A percentile compares a stretch with the other conserved stretches of the same genome.
Conservation (phyloP, 2,329 filamentous ascomycete genomes). For the Trichoderma atroviride region DNA sequence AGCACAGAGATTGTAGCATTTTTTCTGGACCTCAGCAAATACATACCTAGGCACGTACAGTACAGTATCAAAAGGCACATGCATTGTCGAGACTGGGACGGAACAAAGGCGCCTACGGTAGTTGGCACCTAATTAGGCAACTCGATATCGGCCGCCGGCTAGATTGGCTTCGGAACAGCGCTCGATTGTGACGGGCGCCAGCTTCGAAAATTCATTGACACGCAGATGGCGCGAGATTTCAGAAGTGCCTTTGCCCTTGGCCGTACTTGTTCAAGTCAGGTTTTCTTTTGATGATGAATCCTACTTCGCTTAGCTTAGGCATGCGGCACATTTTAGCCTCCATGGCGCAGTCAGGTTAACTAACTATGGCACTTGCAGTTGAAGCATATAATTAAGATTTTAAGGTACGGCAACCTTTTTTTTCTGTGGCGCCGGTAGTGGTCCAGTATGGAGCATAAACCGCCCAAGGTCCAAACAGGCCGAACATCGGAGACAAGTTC, state of each 20-base stretch:
- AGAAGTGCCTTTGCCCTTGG: background rate
- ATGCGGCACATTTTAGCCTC: background rate
- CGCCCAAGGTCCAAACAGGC: background rate
- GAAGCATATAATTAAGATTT: conserved; percentile 26
- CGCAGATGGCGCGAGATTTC: background rate
- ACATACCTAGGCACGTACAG: no score
- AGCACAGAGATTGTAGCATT: background rate
- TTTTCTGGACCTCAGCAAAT: background rate
- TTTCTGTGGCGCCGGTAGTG: background rate
- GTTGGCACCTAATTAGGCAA: conserved; percentile 23
- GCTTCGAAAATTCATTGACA: background rate
- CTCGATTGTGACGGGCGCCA: background rate
- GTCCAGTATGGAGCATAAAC: background rate
- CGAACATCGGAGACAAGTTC: background rate
- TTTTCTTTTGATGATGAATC: background rate
- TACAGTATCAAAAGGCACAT: background rate
- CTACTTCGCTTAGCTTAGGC: background rate
- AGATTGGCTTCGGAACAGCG: background rate
- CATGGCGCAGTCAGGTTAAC: background rate
- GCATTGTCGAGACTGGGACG: background rate
- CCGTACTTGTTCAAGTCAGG: background rate
- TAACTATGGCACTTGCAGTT: background rate
- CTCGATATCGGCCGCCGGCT: conserved; percentile 1
- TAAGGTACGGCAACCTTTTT: background rate
- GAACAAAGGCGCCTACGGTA: background rate